These are phyloP conservation scores for Fusarium brevicatenulatum DNA, from an alignment of 2,329 filamentous ascomycete genomes.

Conservation along the genomic window DNA sequence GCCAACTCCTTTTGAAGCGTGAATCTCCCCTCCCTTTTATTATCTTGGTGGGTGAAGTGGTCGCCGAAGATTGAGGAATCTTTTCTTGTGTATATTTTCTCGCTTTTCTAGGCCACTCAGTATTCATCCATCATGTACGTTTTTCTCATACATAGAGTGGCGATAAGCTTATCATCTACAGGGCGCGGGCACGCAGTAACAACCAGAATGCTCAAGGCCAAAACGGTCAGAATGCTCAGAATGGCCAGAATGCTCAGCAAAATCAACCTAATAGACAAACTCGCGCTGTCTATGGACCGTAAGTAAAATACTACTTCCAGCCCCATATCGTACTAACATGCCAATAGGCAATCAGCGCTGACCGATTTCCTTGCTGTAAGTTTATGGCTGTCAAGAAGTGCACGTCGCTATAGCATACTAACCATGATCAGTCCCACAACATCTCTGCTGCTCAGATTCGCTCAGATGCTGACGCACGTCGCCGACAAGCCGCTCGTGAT, in stretches of 20 bases:
- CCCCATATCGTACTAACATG: not conserved
- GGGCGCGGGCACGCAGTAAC: constrained; percentile 33
- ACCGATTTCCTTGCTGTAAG: constrained; percentile 64
- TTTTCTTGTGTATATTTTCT: not conserved
- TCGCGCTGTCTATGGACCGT: constrained; percentile 54
- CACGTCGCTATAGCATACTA: constrained; percentile 17
- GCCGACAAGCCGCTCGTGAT: constrained; percentile 51
- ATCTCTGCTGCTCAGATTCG: constrained; percentile 71
- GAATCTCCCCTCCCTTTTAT: constrained; percentile 8
- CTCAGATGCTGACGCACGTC: constrained; percentile 59
- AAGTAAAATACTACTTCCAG: constrained; percentile 20
- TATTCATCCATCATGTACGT: constrained; percentile 23
- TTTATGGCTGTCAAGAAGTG: not conserved
- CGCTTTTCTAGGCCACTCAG: not conserved
- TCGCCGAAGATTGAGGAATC: constrained; percentile 5
- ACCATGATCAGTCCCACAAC: constrained; percentile 68
- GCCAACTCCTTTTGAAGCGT: constrained; percentile 26
- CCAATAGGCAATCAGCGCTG: constrained; percentile 59
- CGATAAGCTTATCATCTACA: constrained; percentile 30
- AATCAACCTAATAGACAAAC: constrained; percentile 33
- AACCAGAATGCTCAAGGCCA: constrained; percentile 31
- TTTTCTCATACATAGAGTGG: not conserved
- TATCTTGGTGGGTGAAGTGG: not conserved
- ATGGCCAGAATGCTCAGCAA: constrained; percentile 5
- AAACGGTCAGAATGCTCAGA: constrained; percentile 21